Base-by-base conservation (phyloP, 139 green algal genomes). In the Tetradesmus lagerheimii region DNA sequence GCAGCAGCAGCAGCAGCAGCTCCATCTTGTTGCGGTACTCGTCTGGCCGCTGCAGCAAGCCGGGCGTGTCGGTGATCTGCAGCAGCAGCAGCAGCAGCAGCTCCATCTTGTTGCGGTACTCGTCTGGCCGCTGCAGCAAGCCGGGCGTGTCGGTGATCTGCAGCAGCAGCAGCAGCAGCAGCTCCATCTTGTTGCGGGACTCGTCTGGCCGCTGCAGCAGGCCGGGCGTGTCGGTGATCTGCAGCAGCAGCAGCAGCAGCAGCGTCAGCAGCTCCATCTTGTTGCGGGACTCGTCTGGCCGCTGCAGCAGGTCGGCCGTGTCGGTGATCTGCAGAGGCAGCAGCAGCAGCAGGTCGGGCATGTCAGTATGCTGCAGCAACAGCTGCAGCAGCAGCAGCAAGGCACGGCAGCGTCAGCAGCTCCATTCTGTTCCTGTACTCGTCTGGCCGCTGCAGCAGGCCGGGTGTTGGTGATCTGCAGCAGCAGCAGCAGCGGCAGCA, bases 231-330 rank as follows among this genome's bases (percentile, higher is more conserved):
- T n/a, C n/a, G n/a, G n/a, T n/a, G n/a, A n/a, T n/a, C n/a, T n/a
- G n/a, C n/a, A n/a, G n/a, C 45, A 57, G 93, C 74, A 95, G 89
- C 83, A 99, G 91, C 8, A 94, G 95, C 0, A 98, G 97, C 77
- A 99, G 92, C 0, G 98, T 99, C 25, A 99, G 95, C 53, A 92
- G 90, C 92, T 99, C 98, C 94, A 99, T n/a, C n/a, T n/a, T n/a
- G n/a, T n/a, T n/a, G n/a, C n/a, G n/a, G n/a, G n/a, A n/a, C n/a
- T n/a, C n/a, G n/a, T n/a, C n/a, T n/a, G n/a, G n/a, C n/a, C n/a
- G n/a, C n/a, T n/a, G 66, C 38, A 99, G 93, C 90, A 99, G 92
- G 14, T 98, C 98, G 11, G 98, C 98, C 0, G 98, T 99, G n/a
- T n/a, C n/a, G n/a, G n/a, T n/a, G n/a, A n/a, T n/a, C n/a, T n/a